Base-by-base conservation (phyloP, 2,329 filamentous ascomycete species). In the Didymella arachidicola region DNA sequence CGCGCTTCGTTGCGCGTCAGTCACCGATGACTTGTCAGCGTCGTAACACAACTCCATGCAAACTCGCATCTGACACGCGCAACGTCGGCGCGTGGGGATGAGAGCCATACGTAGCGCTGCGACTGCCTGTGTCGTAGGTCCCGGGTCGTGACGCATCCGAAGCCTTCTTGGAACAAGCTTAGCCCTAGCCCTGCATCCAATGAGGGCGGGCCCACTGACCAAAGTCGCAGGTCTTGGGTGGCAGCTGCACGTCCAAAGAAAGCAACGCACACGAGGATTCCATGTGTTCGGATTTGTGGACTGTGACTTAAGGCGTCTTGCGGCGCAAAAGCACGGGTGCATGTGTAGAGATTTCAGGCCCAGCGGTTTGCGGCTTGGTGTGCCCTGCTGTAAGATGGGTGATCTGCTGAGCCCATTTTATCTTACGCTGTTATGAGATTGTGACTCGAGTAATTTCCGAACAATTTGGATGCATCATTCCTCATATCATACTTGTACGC, bases 131-230 rank as follows among this genome's bases (percentile, higher is more conserved):
- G 72, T 70, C 65, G 56, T 75, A 66, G 71, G 69, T 67, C 44
- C 32, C 73, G 72, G 73, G 67, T 70, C 58, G 25, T 72, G 69
- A 68, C 60, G 71, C 72, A 72, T 73, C 73, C 74, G 60, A 65
- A 63, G 61, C 64, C 61, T 45, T 61, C 65, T 72, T 67, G 57
- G 66, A 72, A 71, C 71, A 70, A 72, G 71, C 73, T 74, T 72
- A 71, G 61, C 63, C 56, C 53, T 60, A 60, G 64, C 60, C 18
- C 36, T 32, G n/a, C 52, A 58, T 50, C 68, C 70, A 70, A 72
- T 70, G 53, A 56, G 19, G 4, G 18, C 43, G 54, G 57, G 38
- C 30, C 46, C 50, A 53, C 36, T 19, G 29, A 48, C 54, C 54
- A 57, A 48, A 58, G 22, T 53, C 25, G 55, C 44, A 46, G 32